A percentile compares a stretch with the other conserved stretches of the same genome.
Evolutionary conservation across 140 eudicot species (phyloP).

Genomic region (Flaveria floridana): DNA sequence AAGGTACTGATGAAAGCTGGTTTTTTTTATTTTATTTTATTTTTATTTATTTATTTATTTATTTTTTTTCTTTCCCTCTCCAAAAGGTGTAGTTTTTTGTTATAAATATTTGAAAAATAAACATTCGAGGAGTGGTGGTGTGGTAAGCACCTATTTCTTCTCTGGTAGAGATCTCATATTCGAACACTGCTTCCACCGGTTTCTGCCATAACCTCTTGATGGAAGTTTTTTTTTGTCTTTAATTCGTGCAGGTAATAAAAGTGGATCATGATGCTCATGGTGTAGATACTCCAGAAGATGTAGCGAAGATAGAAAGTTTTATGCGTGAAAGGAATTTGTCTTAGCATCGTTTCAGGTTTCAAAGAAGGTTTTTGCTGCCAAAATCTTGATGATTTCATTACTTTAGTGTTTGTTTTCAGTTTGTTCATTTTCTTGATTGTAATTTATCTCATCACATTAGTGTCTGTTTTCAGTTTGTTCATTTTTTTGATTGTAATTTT

Average conservation of each 20-base stretch:
- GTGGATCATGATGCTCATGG: not conserved
- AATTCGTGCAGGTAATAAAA: not conserved
- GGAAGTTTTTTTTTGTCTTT: not conserved
- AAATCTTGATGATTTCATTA: not conserved
- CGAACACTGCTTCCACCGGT: not conserved
- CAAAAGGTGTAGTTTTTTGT: not conserved
- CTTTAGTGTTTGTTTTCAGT: not conserved
- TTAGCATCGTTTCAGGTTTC: not conserved
- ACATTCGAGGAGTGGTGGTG: not conserved
- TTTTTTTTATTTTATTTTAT: too few species aligned
- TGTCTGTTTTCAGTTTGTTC: not conserved
- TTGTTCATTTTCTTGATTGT: not conserved
- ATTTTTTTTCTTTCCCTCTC: too few species aligned
- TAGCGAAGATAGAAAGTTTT: not conserved
- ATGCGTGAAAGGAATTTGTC: not conserved
- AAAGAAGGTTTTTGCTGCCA: not conserved
- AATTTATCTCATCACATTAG: not conserved
- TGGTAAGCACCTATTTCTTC: not conserved
- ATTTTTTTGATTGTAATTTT: not conserved
- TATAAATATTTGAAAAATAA: too few species aligned
- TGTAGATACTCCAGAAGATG: not conserved
- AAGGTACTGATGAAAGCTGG: slow-evolving; percentile 45
- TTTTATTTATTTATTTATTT: too few species aligned
- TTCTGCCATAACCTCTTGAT: not conserved
- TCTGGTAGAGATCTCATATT: too few species aligned